Conservation (phyloP, 2,329 filamentous ascomycete species). For the Epichloe elymi region DNA sequence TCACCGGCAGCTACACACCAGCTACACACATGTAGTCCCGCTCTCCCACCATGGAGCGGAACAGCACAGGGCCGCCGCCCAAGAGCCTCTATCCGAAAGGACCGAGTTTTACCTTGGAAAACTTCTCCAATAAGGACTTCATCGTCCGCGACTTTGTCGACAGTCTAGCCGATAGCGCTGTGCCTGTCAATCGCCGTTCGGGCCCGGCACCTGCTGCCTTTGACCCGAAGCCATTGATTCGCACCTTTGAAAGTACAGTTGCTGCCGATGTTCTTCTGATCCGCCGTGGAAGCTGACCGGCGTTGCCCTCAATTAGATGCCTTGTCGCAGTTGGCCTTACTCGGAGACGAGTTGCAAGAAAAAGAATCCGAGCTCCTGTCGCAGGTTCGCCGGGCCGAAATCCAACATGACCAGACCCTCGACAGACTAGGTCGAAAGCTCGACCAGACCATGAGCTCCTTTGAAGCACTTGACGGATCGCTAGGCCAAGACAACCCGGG, state of each 20-base stretch:
- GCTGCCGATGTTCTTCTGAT: not conserved
- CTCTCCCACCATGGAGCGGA: conserved; percentile 27
- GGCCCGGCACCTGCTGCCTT: conserved; percentile 53
- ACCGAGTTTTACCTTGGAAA: conserved; percentile 75
- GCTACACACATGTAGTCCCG: conserved; percentile 19
- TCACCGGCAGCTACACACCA: conserved; percentile 7
- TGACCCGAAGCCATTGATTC: conserved; percentile 92
- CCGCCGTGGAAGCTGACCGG: not conserved
- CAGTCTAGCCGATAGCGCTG: conserved; percentile 71
- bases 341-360: conserved; percentile 75
- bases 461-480: conserved; percentile 77
- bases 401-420: conserved; percentile 82
- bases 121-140: conserved; percentile 82
- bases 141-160: conserved; percentile 98
- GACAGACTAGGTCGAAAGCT: conserved; percentile 79
- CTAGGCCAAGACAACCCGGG: conserved; percentile 48
- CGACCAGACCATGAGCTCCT: conserved; percentile 82
- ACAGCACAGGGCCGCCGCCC: conserved; percentile 29
- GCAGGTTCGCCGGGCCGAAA: conserved; percentile 80
- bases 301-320: conserved; percentile 32
- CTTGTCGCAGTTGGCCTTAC: conserved; percentile 51
- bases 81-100: conserved; percentile 64
- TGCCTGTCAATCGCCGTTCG: conserved; percentile 69
- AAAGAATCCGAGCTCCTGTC: conserved; percentile 84
- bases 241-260: conserved; percentile 68